Base-by-base conservation (phyloP, 495 filamentous ascomycete genomes). In the Aspergillus sparsus region DNA sequence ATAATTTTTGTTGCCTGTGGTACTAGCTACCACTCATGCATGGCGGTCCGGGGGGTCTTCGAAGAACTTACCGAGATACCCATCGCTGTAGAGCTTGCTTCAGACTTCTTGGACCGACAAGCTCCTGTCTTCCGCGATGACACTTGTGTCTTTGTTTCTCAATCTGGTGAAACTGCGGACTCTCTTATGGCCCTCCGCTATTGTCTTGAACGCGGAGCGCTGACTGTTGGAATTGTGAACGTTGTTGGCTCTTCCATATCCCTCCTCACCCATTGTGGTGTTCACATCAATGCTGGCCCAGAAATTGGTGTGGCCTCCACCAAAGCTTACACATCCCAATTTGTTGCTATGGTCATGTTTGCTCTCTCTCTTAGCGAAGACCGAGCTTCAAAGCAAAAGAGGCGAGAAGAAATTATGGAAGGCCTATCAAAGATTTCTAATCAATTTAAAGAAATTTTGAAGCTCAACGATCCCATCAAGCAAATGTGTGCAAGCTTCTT, bases 71-170 rank as follows among this genome's bases (percentile, higher is more conserved):
- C 94, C 16, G 94, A 98, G 76, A 98, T 98, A 59, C 94, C 94
- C 10, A 98, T 98, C 67, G 84, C 94, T 2, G 95, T 98, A 33
- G 94, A 98, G 74, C 81, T 98, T 64, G 94, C 94, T 35, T 98
- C 94, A 50, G 94, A 98, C 77, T 98, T 98, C 83, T 83, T 98
- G 58, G 94, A 98, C 68, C 87, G 94, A 72, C 85, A 96, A 74
- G 95, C 94, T 3, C 94, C 94, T n/a, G 93, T 98, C 32, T 98
- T 98, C 90, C 90, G 94, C 77, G 94, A 98, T 68, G 93, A 98
- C 77, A 98, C 95, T 21, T 98, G 94, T 74, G 92, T 98, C 35
- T 98, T 98, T 68, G 94, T 98, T 50, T 98, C 94, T 0, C 94
- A 98, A 74, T 98, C 94, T 46, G 94, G 94, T 62, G 94, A 98